These are phyloP conservation scores for Populus tomentosa DNA, from an alignment of 441 rosid species.

Conservation along the genomic window DNA sequence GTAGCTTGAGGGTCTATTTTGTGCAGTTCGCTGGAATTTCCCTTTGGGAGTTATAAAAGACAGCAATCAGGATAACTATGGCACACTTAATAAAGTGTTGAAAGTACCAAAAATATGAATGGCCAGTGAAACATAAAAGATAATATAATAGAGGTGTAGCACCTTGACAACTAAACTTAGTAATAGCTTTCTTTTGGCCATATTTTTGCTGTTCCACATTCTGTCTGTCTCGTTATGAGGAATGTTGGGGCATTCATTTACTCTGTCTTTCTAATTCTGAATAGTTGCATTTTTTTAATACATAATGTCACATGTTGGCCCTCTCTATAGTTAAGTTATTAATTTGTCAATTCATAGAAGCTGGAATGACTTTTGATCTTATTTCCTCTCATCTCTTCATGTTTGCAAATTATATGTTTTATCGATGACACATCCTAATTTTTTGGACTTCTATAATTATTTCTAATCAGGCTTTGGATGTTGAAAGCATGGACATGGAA, in stretches of 20 bases:
- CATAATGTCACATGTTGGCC: too few species aligned
- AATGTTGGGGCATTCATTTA: background rate
- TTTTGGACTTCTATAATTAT: conserved; percentile 7
- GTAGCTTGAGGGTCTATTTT: background rate
- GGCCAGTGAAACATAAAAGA: background rate
- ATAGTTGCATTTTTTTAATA: too few species aligned
- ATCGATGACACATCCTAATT: background rate
- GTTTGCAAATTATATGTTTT: background rate
- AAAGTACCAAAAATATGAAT: background rate
- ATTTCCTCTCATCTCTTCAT: background rate
- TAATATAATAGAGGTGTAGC: background rate
- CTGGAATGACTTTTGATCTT: background rate
- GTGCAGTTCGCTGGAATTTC: background rate
- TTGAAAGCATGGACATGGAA: conserved; percentile 93
- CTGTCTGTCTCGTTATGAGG: too few species aligned
- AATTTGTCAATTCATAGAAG: background rate
- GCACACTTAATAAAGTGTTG: background rate
- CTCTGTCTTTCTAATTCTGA: too few species aligned
- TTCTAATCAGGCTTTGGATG: conserved; percentile 73
- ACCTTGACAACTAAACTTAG: background rate
- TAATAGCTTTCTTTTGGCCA: background rate
- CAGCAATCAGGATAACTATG: background rate
- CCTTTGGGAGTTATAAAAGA: background rate
- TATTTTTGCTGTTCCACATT: too few species aligned
- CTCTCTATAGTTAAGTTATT: background rate